Evolutionary conservation across 805 yeast species (phyloP), one percentile per base, ranked within the genome.

Genomic region (Debaryomyces hansenii): DNA sequence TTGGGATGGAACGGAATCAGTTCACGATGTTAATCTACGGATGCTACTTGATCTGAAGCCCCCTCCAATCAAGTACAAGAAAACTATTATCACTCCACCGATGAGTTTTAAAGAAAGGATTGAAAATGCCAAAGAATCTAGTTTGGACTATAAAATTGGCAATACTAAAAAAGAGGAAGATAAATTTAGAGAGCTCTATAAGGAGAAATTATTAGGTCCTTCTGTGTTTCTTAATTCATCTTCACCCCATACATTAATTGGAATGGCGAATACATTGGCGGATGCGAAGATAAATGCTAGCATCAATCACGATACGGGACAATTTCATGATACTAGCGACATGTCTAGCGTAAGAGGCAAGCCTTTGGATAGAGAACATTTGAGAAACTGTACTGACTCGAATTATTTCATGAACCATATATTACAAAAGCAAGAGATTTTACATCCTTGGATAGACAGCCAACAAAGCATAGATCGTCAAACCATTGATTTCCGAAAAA

Each of bases 401-500:
- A 65, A 85, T 55, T 88, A 83, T 61, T 88, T 89, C 60, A 64
- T 90, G 67, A 90, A 90, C 64, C 82, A 87, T 50, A 84, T 90
- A 38, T 66, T 90, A 46, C 79, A 77, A 50, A 77, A 80, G 37
- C 96, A 90, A 62, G 90, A 88, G 41, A 83, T 88, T 0, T 69
- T 83, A 9, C 96, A 96, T 0, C 96, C 96, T 0, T 90, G 97
- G 97, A 84, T 90, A 32, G 96, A 89, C 55, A 83, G 80, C 75
- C 59, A 89, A 59, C 40, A 88, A 80, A 27, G 95, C 84, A 70
- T 91, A 83, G 77, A 77, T 37, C 49, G 56, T 2, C 79, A 78
- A 32, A 72, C 86, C 7, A 59, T 55, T 2, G 57, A 57, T 0
- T 81, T 87, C 44, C 64, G 90, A 43, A 50, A 53, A 0, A 71